Evolutionary conservation across 2,329 filamentous ascomycete genomes (phyloP).

Genomic region (Aspergillus sp.): DNA sequence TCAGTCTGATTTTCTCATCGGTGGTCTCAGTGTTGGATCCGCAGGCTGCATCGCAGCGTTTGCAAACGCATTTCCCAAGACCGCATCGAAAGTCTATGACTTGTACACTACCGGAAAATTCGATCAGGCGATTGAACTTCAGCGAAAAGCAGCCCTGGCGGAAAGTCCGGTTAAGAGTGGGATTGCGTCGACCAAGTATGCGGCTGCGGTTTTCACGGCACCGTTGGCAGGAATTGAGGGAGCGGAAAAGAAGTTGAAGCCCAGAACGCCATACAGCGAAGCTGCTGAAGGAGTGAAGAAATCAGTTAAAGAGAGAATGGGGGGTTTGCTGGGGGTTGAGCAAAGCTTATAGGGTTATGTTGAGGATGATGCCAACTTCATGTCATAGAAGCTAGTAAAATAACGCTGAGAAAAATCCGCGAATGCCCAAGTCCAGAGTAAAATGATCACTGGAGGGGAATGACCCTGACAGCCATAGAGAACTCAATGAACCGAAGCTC

Average conservation of each 20-base stretch:
- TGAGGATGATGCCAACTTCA: too few relatives aligned
- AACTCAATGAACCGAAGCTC: not conserved
- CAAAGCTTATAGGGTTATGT: not conserved
- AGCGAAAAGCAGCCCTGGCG: slow-evolving; percentile 56
- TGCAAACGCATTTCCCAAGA: slow-evolving; percentile 51
- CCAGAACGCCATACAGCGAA: slow-evolving; percentile 54
- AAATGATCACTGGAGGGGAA: too few relatives aligned
- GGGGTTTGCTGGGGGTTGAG: not conserved
- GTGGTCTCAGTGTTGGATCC: slow-evolving; percentile 46
- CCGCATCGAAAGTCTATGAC: slow-evolving; percentile 52
- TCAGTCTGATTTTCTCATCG: slow-evolving; percentile 63
- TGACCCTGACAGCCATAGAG: too few relatives aligned
- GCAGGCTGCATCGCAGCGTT: slow-evolving; percentile 53
- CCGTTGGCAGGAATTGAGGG: slow-evolving; percentile 52
- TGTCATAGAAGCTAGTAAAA: too few relatives aligned
- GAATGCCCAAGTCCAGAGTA: not conserved
- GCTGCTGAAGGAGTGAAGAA: slow-evolving; percentile 38
- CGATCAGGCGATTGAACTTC: slow-evolving; percentile 54
- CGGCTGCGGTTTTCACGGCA: slow-evolving; percentile 55
- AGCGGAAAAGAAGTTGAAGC: slow-evolving; percentile 51
- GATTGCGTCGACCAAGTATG: slow-evolving; percentile 61
- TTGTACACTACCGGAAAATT: slow-evolving; percentile 52
- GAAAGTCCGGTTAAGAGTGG: slow-evolving; percentile 60
- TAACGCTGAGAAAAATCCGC: not conserved
- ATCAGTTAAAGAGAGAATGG: slow-evolving; percentile 29